Conservation (phyloP, 192 early-diverging fungal genomes). For the Coemansia sp. region DNA sequence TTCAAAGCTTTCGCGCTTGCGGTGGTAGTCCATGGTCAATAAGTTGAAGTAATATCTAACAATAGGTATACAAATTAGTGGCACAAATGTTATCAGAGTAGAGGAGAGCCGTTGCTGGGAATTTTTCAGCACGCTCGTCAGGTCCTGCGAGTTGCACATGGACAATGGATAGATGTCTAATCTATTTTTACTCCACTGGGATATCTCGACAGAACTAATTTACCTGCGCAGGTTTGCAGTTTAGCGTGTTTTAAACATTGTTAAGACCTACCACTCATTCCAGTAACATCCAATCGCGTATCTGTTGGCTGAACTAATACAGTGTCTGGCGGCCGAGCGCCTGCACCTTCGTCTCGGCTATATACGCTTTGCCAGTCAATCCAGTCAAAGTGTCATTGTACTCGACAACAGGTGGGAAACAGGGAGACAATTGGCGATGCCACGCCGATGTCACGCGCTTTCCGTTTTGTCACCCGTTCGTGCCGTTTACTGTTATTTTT, state of each 20-base stretch:
- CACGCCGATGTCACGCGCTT: not conserved
- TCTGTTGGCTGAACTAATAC: no score
- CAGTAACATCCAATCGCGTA: no score
- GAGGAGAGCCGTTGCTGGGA: not conserved
- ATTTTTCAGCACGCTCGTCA: not conserved
- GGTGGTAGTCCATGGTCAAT: no score
- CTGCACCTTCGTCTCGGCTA: no score
- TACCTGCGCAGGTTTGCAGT: not conserved
- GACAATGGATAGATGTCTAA: not conserved
- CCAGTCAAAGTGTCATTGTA: not conserved
- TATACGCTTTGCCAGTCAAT: no score
- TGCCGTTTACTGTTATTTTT: not conserved
- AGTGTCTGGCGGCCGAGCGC: not conserved
- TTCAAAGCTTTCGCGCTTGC: constrained; percentile 18
- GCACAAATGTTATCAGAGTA: constrained; percentile 10
- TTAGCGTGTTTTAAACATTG: not conserved
- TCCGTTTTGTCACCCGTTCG: not conserved
- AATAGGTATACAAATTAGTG: not conserved
- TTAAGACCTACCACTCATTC: not conserved
- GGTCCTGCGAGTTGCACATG: not conserved
- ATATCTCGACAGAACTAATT: not conserved
- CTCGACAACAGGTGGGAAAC: not conserved
- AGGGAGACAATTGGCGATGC: not conserved
- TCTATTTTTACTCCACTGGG: constrained; percentile 2
- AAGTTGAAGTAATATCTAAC: not conserved